Conservation (phyloP, 768 basidiomycete genomes). For the Mycena maculata region DNA sequence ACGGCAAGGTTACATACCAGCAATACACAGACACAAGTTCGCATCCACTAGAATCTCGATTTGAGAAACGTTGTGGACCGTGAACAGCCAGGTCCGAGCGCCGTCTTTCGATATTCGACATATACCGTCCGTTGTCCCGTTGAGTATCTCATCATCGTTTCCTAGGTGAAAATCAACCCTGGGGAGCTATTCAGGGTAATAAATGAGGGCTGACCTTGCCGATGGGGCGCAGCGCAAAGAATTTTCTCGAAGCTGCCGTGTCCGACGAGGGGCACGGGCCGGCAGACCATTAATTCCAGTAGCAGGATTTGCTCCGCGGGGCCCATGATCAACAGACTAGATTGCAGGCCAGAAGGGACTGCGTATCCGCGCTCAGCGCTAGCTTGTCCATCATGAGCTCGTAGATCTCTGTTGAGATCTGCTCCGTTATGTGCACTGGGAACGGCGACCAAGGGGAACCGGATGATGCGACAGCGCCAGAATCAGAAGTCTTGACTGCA, state of each 20-base stretch:
- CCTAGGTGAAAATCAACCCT: neutral
- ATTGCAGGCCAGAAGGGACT: neutral
- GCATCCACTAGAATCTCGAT: constrained; percentile 83
- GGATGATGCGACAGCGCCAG: too few relatives aligned
- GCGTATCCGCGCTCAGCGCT: neutral
- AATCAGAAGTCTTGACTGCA: too few relatives aligned
- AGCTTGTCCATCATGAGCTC: constrained; percentile 17
- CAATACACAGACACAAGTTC: constrained; percentile 79
- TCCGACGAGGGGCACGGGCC: neutral
- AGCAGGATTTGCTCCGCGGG: constrained; percentile 21
- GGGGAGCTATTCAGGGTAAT: neutral
- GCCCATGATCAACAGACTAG: constrained; percentile 23
- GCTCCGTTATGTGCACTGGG: neutral
- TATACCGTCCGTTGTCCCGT: constrained; percentile 22
- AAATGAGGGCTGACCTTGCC: neutral
- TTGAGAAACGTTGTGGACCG: constrained; percentile 62
- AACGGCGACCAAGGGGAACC: neutral
- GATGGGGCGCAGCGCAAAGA: neutral
- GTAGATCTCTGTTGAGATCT: constrained; percentile 20
- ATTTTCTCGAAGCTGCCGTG: neutral
- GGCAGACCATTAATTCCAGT: neutral
- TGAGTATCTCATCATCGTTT: neutral
- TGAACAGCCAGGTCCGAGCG: constrained; percentile 11
- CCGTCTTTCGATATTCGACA: constrained; percentile 6
- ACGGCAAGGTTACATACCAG: constrained; percentile 57